A percentile compares a stretch with the other conserved stretches of the same genome.
Evolutionary conservation across 2,329 filamentous ascomycete species (phyloP).

Genomic region (Mariannaea sp.): DNA sequence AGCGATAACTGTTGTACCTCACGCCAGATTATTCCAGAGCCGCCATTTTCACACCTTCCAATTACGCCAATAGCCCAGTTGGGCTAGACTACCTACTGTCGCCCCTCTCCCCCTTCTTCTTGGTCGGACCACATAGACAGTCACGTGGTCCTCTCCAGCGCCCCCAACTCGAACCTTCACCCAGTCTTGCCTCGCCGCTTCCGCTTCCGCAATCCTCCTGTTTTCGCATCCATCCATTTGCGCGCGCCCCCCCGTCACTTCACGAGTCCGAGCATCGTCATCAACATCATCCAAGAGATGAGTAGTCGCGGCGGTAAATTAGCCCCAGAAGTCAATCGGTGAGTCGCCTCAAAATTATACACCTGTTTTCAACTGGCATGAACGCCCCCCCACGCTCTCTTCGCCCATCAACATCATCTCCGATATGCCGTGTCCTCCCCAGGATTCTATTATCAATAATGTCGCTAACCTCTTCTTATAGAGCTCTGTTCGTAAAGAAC

Average conservation of each 20-base stretch:
- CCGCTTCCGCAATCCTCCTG: constrained; percentile 39
- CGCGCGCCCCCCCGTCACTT: constrained; percentile 35
- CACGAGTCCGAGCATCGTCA: constrained; percentile 41
- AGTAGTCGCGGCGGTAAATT: constrained; percentile 96
- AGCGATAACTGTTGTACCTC: no score
- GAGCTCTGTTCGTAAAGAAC: constrained; percentile 99
- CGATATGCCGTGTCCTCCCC: constrained; percentile 19
- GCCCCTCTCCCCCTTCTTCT: constrained; percentile 9
- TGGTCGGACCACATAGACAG: constrained; percentile 25
- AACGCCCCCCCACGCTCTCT: constrained; percentile 17
- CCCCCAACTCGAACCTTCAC: constrained; percentile 35
- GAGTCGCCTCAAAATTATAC: constrained; percentile 30
- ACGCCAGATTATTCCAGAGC: constrained; percentile 24
- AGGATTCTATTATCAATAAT: constrained; percentile 12
- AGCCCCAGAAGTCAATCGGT: constrained; percentile 99
- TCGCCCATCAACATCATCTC: constrained; percentile 7
- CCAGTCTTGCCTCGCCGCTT: constrained; percentile 39
- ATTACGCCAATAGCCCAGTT: constrained; percentile 29
- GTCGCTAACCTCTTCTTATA: constrained; percentile 50
- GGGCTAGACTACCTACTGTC: no score
- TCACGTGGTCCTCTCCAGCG: constrained; percentile 37
- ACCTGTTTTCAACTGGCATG: constrained; percentile 18
- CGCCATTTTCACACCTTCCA: constrained; percentile 24
- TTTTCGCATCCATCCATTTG: constrained; percentile 34
- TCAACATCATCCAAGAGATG: constrained; percentile 71